These are phyloP conservation scores for Tephrocybe rancida DNA, from an alignment of 768 basidiomycete species.

Conservation along the genomic window DNA sequence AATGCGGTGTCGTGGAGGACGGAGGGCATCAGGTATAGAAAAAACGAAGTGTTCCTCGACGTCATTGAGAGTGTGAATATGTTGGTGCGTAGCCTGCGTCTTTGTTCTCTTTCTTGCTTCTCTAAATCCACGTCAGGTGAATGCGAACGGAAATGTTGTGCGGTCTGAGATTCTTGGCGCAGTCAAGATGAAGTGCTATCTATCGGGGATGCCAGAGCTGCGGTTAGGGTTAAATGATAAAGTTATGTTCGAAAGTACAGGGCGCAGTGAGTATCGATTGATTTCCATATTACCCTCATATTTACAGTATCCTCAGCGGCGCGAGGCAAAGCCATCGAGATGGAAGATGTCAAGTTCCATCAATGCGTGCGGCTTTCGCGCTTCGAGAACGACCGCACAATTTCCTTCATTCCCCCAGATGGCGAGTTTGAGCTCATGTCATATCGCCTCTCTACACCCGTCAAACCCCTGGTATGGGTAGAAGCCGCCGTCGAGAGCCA, in stretches of 20 bases:
- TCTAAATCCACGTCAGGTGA: constrained; percentile 62
- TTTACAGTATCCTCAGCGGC: constrained; percentile 52
- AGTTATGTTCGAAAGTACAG: constrained; percentile 99
- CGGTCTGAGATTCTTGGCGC: constrained; percentile 98
- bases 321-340: constrained; percentile 97
- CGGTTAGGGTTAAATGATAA: constrained; percentile 97
- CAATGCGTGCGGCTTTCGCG: constrained; percentile 97
- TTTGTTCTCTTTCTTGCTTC: neutral
- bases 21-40: constrained; percentile 95
- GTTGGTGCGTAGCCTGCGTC: constrained; percentile 55
- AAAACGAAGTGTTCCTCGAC: constrained; percentile 99
- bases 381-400: constrained; percentile 98
- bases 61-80: constrained; percentile 98
- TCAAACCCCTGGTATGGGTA: constrained; percentile 97
- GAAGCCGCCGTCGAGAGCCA: constrained; percentile 97
- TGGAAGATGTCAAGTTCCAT: constrained; percentile 99
- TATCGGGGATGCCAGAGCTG: constrained; percentile 99
- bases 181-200: constrained; percentile 99
- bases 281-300: neutral
- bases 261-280: constrained; percentile 68
- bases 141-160: constrained; percentile 95
- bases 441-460: constrained; percentile 93
- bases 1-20: constrained; percentile 99
- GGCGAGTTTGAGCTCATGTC: constrained; percentile 99
- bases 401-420: constrained; percentile 98